Conservation (phyloP, 1,284 basidiomycete genomes). For the Trametes pubescens region DNA sequence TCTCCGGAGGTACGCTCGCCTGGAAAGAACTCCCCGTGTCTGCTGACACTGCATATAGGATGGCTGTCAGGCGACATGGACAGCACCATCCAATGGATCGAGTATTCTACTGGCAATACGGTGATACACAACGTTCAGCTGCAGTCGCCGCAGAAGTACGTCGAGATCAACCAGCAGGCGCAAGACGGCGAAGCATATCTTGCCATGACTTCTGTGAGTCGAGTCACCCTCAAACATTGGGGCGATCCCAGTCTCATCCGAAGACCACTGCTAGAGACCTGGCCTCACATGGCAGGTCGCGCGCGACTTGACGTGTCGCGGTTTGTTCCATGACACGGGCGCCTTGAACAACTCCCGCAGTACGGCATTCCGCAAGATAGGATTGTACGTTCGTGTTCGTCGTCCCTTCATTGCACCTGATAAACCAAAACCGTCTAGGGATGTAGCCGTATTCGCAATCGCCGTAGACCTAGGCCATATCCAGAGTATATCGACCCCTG, state of each 20-base stretch:
- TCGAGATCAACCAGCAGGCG: slow-evolving; percentile 33
- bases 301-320: slow-evolving; percentile 11
- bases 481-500: slow-evolving; percentile 25
- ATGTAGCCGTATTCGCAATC: slow-evolving; percentile 34
- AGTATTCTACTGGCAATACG: slow-evolving; percentile 14
- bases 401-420: background rate
- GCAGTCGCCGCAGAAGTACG: slow-evolving; percentile 24
- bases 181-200: slow-evolving; percentile 36
- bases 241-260: background rate
- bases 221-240: background rate
- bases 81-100: slow-evolving; percentile 26
- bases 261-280: slow-evolving; percentile 15
- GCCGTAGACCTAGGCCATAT: slow-evolving; percentile 37
- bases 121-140: slow-evolving; percentile 33
- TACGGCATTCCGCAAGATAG: slow-evolving; percentile 26
- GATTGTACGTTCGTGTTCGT: slow-evolving; percentile 19
- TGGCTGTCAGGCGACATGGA: slow-evolving; percentile 32
- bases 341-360: slow-evolving; percentile 19
- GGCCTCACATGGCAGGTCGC: slow-evolving; percentile 33
- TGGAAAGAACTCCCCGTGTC: background rate
- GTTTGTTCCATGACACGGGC: slow-evolving; percentile 27
- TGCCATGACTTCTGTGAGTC: slow-evolving; percentile 30
- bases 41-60: slow-evolving; percentile 14
- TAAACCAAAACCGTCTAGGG: slow-evolving; percentile 14
- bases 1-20: slow-evolving; percentile 39